A percentile compares a stretch with the other conserved stretches of the same genome.
phyloP scores from a whole-genome alignment of 768 basidiomycete species.

The Mycena venus region DNA sequence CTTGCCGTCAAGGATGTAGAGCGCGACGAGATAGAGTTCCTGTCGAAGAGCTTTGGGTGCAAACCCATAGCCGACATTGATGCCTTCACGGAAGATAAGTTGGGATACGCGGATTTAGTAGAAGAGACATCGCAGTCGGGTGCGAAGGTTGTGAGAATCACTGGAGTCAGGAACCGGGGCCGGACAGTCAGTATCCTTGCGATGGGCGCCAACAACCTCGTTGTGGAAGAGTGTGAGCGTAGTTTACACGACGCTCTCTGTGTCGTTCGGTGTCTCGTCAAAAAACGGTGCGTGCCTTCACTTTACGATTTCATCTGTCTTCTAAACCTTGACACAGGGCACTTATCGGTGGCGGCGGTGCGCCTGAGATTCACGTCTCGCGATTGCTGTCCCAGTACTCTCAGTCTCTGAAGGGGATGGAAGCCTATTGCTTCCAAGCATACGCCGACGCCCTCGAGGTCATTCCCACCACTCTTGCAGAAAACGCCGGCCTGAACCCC shows the following conservation, averaged over 20 bases:
- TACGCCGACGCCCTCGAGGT: slow-evolving; percentile 98
- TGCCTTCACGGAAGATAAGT: slow-evolving; percentile 96
- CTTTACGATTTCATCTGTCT: neutral
- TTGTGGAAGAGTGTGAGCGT: slow-evolving; percentile 97
- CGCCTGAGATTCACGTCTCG: slow-evolving; percentile 98
- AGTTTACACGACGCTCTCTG: slow-evolving; percentile 99
- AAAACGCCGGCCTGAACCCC: slow-evolving; percentile 98
- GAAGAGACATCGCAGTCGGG: slow-evolving; percentile 89
- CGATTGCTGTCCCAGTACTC: slow-evolving; percentile 91
- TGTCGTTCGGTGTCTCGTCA: slow-evolving; percentile 97
- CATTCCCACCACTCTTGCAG: slow-evolving; percentile 96
- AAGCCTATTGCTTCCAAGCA: slow-evolving; percentile 98
- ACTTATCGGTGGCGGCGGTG: slow-evolving; percentile 95
- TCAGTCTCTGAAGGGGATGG: slow-evolving; percentile 96
- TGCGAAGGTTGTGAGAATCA: slow-evolving; percentile 93
- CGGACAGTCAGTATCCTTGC: slow-evolving; percentile 96
- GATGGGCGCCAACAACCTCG: slow-evolving; percentile 92
- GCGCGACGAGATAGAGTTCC: slow-evolving; percentile 98
- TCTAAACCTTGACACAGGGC: slow-evolving; percentile 62
- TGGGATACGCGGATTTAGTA: slow-evolving; percentile 95
- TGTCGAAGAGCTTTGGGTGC: slow-evolving; percentile 93
- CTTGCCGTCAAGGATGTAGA: slow-evolving; percentile 97
- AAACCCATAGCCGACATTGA: slow-evolving; percentile 98
- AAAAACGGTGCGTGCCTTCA: slow-evolving; percentile 82
- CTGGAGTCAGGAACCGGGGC: slow-evolving; percentile 94